These are phyloP conservation scores for Didymosphaeria variabile DNA, from an alignment of 2,329 filamentous ascomycete species.

Conservation along the genomic window DNA sequence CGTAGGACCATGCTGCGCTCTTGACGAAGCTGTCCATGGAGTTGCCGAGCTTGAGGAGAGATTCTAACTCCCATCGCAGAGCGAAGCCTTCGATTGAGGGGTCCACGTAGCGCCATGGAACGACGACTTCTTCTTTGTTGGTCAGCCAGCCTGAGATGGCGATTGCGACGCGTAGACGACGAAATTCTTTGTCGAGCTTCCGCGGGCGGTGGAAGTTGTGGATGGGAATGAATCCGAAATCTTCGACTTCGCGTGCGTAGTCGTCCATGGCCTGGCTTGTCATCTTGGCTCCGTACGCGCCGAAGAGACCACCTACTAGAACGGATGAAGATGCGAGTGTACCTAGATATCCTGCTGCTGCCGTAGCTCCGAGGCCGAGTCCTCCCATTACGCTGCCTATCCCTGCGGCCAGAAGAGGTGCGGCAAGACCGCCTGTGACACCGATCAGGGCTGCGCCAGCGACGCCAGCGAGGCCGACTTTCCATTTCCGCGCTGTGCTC, in stretches of 20 bases:
- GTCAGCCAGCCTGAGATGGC: conserved; percentile 84
- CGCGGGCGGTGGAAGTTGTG: conserved; percentile 52
- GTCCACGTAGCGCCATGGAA: conserved; percentile 81
- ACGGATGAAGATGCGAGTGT: conserved; percentile 81
- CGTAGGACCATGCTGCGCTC: conserved; percentile 80
- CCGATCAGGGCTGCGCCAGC: conserved; percentile 89
- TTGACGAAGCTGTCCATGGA: conserved; percentile 80
- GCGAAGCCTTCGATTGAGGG: conserved; percentile 80
- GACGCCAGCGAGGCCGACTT: conserved; percentile 86
- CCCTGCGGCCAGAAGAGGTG: conserved; percentile 78
- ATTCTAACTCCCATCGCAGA: conserved; percentile 82
- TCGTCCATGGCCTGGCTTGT: conserved; percentile 86
- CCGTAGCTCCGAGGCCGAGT: conserved; percentile 75
- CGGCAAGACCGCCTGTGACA: conserved; percentile 80
- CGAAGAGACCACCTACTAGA: conserved; percentile 85
- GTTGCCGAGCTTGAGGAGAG: conserved; percentile 78
- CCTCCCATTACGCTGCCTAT: conserved; percentile 83
- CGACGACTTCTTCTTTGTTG: conserved; percentile 74
- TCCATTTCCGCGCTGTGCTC: conserved; percentile 73
- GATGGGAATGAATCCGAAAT: conserved; percentile 86
- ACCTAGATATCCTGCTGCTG: conserved; percentile 81
- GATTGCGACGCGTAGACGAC: conserved; percentile 77
- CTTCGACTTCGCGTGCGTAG: conserved; percentile 85
- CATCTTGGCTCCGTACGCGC: conserved; percentile 87
- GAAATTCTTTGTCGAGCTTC: conserved; percentile 60